Evolutionary conservation across 2,329 filamentous ascomycete genomes (phyloP).

Genomic region (Fusarium burgessii): DNA sequence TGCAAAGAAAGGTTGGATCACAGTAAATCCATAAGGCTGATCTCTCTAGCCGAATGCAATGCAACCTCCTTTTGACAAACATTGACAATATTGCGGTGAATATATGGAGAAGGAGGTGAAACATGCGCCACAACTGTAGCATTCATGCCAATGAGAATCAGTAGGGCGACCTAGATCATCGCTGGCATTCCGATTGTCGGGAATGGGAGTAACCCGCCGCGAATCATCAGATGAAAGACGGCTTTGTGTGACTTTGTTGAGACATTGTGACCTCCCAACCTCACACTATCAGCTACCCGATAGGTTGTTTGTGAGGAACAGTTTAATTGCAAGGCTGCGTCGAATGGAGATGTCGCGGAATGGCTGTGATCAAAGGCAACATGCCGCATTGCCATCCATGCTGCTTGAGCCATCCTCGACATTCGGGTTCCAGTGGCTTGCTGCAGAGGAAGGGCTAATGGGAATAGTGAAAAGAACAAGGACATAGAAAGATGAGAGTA

Average conservation of each 20-base stretch:
- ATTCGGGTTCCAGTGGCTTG: rapidly evolving
- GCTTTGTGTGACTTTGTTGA: background rate
- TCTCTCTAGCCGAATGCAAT: background rate
- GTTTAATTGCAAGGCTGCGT: rapidly evolving
- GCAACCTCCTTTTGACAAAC: background rate
- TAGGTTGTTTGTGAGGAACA: rapidly evolving
- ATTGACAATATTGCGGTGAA: background rate
- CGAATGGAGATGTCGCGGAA: no score
- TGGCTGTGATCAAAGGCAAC: no score
- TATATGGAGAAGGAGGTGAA: background rate
- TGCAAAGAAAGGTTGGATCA: rapidly evolving
- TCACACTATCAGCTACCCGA: rapidly evolving
- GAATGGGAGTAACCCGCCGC: no score
- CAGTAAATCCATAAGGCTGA: background rate
- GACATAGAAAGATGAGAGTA: background rate
- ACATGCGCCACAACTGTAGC: background rate
- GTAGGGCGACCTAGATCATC: background rate
- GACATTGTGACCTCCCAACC: background rate
- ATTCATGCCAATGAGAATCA: rapidly evolving
- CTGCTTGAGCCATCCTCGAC: rapidly evolving
- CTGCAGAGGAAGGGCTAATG: rapidly evolving
- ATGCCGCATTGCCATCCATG: background rate
- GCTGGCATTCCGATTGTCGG: background rate
- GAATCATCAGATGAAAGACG: rapidly evolving
- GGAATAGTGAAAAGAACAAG: rapidly evolving